Evolutionary conservation across 106 monocot species (phyloP).

Genomic region (Ottelia alismoides): DNA sequence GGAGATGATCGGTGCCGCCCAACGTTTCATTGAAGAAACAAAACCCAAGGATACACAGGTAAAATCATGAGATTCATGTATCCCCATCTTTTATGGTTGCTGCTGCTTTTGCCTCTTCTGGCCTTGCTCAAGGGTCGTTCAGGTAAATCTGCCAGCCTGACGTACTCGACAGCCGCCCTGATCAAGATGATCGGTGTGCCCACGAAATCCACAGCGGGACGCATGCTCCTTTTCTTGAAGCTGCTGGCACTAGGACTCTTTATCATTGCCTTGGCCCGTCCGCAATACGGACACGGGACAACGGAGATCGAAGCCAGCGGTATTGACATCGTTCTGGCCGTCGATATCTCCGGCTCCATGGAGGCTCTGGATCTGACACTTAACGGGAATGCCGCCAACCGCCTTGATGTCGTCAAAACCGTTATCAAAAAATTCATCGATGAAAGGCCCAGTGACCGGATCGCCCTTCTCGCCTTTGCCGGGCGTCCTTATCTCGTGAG

Average conservation of each 20-base stretch:
- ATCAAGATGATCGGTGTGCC: neutral
- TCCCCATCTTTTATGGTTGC: neutral
- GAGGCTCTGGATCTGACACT: neutral
- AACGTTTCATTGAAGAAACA: neutral
- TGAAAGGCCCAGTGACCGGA: neutral
- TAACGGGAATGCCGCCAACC: neutral
- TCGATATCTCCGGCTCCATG: neutral
- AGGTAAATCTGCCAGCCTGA: neutral
- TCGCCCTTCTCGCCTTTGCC: neutral
- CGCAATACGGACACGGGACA: neutral
- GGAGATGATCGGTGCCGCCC: neutral
- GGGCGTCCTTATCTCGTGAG: neutral
- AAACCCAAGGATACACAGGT: neutral
- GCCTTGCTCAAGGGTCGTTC: neutral
- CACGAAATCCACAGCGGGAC: neutral
- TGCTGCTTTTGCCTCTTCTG: neutral
- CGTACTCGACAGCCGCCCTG: neutral
- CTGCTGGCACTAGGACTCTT: neutral
- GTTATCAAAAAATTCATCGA: neutral
- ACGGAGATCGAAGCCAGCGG: neutral
- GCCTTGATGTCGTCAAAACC: neutral
- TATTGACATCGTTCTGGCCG: neutral
- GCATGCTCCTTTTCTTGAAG: neutral
- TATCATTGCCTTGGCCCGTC: neutral
- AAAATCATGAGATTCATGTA: neutral